Evolutionary conservation across 1,284 basidiomycete genomes (phyloP), one percentile per base, ranked within the genome.

Genomic region (Golubevia sp.): DNA sequence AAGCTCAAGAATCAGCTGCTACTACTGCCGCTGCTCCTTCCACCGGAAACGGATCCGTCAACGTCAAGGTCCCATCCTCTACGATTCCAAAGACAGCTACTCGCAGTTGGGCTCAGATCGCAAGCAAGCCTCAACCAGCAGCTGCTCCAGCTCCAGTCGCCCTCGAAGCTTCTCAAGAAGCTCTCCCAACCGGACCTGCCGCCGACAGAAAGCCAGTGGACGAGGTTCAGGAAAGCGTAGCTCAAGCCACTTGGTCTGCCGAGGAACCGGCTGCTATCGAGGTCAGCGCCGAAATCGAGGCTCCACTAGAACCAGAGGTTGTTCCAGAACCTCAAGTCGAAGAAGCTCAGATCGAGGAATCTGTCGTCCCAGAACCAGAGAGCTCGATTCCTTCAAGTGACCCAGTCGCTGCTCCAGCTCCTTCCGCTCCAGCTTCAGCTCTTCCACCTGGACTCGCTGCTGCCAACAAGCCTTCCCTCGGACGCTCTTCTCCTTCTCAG

Each of bases 81-180:
- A 56, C 73, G 38, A 56, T 64, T 21, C 56, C 66, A 58, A 67
- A 63, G 59, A 49, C 66, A 50, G 57, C 61, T 49, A 64, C 64
- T 53, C 23, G 61, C 38, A 81, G 75, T 72, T 82, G 79, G 79
- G 79, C 79, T 58, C 79, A 82, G 64, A 75, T 82, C 34, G 79
- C 79, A 49, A 53, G 74, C 38, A 44, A 44, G 38, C 38, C 38
- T 44, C 38, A 44, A 44, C 38, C 38, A 44, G 38, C 38, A 44
- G 11, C 38, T 13, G 38, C 18, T 18, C 13, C 38, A 13, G 38
- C 38, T 44, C 38, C 38, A 44, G 38, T 18, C 18, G 11, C 38
- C 11, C 13, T 18, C 18, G 11, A 13, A 44, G 11, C 38, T 44
- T 44, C 38, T 18, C 18, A 8, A 13, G 38, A 44, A 79, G 62